Evolutionary conservation across 441 rosid genomes (phyloP).

Genomic region (Cnidoscolus chayamansa): DNA sequence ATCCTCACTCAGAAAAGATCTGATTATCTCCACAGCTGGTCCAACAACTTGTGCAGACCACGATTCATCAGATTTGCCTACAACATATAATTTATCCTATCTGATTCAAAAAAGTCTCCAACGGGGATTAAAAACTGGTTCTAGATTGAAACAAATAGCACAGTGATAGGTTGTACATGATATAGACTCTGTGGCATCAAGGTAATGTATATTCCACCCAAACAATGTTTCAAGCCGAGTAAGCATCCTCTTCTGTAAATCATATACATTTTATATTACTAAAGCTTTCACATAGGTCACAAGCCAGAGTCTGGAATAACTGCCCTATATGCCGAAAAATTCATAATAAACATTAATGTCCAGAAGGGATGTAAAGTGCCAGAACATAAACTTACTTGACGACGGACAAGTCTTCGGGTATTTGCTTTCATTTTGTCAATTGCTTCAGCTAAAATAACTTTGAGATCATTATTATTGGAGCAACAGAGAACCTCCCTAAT

Average conservation of each 20-base stretch:
- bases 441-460: constrained; percentile 56
- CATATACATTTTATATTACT: neutral
- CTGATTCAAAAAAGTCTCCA: constrained; percentile 13
- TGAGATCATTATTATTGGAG: constrained; percentile 35
- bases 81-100: neutral
- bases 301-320: neutral
- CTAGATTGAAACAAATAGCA: neutral
- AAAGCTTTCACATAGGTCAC: neutral
- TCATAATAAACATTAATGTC: neutral
- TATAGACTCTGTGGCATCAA: constrained; percentile 69
- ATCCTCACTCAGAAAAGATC: constrained; percentile 40
- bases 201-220: constrained; percentile 69
- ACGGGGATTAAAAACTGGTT: neutral
- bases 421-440: constrained; percentile 65
- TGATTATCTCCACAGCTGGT: constrained; percentile 50
- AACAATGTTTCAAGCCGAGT: constrained; percentile 53
- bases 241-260: constrained; percentile 74
- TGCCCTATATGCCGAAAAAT: neutral
- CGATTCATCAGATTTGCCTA: constrained; percentile 60
- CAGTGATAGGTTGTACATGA: constrained; percentile 38
- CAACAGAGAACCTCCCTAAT: constrained; percentile 40
- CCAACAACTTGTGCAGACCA: constrained; percentile 68
- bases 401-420: constrained; percentile 79
- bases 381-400: constrained; percentile 55
- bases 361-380: neutral